Evolutionary conservation across 2,329 filamentous ascomycete species (phyloP).

Genomic region (Fulvia fulva): DNA sequence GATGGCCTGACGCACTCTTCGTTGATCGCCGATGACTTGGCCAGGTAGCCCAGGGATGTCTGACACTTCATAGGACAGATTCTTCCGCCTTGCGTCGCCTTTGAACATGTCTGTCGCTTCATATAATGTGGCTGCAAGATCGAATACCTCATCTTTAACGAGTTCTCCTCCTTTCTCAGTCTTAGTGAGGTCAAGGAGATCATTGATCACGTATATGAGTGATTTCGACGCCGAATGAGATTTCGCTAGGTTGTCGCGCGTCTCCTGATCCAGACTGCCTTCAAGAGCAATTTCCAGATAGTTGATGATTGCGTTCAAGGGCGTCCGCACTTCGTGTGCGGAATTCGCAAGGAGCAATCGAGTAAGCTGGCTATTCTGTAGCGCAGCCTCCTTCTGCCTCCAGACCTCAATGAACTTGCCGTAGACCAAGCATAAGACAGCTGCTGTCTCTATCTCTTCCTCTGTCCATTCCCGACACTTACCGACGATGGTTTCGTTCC

Average conservation of each 20-base stretch:
- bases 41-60: conserved; percentile 66
- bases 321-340: conserved; percentile 86
- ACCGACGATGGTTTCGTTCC: conserved; percentile 76
- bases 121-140: conserved; percentile 65
- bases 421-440: conserved; percentile 82
- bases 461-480: conserved; percentile 86
- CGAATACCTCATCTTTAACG: conserved; percentile 75
- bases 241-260: conserved; percentile 74
- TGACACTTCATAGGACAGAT: conserved; percentile 64
- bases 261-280: conserved; percentile 73
- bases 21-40: conserved; percentile 72
- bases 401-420: conserved; percentile 89
- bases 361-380: conserved; percentile 79
- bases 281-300: conserved; percentile 89
- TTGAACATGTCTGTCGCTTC: conserved; percentile 74
- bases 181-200: conserved; percentile 82
- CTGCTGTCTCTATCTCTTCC: conserved; percentile 83
- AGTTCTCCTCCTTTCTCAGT: conserved; percentile 76
- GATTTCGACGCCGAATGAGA: conserved; percentile 92
- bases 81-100: conserved; percentile 71
- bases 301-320: conserved; percentile 90
- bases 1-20: conserved; percentile 75
- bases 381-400: conserved; percentile 80
- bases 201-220: conserved; percentile 90
- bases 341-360: conserved; percentile 78